Conservation (phyloP, 2,329 filamentous ascomycete species). For the Calonectria fujianensis region DNA sequence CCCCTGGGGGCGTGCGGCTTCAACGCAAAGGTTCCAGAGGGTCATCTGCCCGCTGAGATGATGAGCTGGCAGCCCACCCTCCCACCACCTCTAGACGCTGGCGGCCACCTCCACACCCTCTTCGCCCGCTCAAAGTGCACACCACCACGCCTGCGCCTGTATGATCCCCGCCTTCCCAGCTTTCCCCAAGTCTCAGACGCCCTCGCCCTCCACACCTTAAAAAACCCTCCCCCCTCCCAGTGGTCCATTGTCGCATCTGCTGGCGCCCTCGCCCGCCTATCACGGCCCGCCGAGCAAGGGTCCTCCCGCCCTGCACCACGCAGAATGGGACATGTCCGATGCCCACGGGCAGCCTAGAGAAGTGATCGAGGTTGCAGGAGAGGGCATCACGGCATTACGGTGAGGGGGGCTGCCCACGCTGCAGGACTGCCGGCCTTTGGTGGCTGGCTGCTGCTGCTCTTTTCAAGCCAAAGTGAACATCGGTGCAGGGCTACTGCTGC, state of each 20-base stretch:
- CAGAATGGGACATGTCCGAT: constrained; percentile 15
- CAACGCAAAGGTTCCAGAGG: constrained; percentile 21
- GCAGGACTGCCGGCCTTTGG: constrained; percentile 37
- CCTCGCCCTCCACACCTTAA: constrained; percentile 39
- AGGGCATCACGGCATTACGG: constrained; percentile 37
- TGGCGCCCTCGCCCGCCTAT: constrained; percentile 46
- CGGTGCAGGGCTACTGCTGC: constrained; percentile 42
- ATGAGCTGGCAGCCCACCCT: constrained; percentile 58
- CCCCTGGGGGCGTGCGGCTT: constrained; percentile 4
- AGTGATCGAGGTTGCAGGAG: constrained; percentile 35
- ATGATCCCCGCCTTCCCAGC: constrained; percentile 30
- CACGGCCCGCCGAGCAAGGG: constrained; percentile 31
- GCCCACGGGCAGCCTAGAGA: constrained; percentile 24
- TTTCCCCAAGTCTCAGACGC: constrained; percentile 16
- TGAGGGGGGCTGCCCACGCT: constrained; percentile 32
- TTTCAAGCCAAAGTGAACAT: constrained; percentile 23
- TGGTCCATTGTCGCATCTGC: constrained; percentile 42
- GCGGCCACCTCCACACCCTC: constrained; percentile 43
- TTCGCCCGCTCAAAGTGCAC: constrained; percentile 4
- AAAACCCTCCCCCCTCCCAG: constrained; percentile 1
- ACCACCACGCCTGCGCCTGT: constrained; percentile 4
- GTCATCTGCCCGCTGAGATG: constrained; percentile 61
- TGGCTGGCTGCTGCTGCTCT: constrained; percentile 38
- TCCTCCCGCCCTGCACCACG: constrained; percentile 39
- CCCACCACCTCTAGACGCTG: constrained; percentile 30